phyloP scores from a whole-genome alignment of 2,329 filamentous ascomycete genomes.

The Cryphonectria carpinicola region DNA sequence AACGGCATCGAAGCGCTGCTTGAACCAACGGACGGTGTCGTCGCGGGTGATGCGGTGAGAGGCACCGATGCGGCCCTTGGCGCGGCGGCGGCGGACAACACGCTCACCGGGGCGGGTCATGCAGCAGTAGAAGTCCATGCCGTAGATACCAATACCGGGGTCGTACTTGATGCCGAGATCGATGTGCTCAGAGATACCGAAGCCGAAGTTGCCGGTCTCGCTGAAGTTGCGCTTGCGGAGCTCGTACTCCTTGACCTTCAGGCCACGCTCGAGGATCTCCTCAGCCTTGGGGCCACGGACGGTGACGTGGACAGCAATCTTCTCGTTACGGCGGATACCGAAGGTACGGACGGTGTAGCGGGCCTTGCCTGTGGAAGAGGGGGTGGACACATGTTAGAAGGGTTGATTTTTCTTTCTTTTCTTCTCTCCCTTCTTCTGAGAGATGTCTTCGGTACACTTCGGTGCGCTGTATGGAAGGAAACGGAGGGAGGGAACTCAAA shows the following conservation, averaged over 20 bases:
- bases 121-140: slow-evolving; percentile 99
- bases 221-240: slow-evolving; percentile 99
- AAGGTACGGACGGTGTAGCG: slow-evolving; percentile 99
- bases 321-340: slow-evolving; percentile 99
- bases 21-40: slow-evolving; percentile 98
- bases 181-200: slow-evolving; percentile 99
- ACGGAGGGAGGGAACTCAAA: neutral
- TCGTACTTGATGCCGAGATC: slow-evolving; percentile 99
- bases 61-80: slow-evolving; percentile 83
- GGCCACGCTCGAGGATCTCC: slow-evolving; percentile 99
- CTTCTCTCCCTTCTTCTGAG: no score
- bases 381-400: slow-evolving; percentile 9
- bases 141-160: slow-evolving; percentile 97
- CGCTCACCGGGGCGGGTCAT: slow-evolving; percentile 99
- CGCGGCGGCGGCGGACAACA: slow-evolving; percentile 91
- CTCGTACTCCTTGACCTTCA: slow-evolving; percentile 99
- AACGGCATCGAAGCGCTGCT: slow-evolving; percentile 92
- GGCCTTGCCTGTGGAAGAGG: slow-evolving; percentile 77
- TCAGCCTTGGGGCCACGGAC: slow-evolving; percentile 97
- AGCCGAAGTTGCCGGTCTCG: slow-evolving; percentile 99
- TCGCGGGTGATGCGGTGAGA: slow-evolving; percentile 90
- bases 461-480: neutral
- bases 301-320: slow-evolving; percentile 99
- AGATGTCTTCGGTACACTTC: neutral
- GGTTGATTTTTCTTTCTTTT: neutral